Percentiles rank a stretch among this genome's conserved stretches.
These are phyloP conservation scores for Mortierella polycephala DNA, from an alignment of 371 early-diverging fungal genomes.

Conservation along the genomic window DNA sequence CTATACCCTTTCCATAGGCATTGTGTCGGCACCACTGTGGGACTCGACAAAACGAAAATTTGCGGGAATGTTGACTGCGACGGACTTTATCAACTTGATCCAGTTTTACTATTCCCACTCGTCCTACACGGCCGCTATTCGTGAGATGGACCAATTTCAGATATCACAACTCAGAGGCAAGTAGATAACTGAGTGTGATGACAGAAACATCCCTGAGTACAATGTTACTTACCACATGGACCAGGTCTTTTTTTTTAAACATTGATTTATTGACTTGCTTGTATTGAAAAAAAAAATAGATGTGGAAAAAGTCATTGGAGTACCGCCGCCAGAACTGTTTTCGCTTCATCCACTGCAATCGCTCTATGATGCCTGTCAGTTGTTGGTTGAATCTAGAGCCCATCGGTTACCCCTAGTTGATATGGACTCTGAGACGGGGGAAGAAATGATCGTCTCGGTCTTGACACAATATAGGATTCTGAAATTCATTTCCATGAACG, in stretches of 20 bases:
- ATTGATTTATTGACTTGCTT: not conserved
- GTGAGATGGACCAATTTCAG: slow-evolving; percentile 86
- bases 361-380: slow-evolving; percentile 82
- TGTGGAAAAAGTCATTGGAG: slow-evolving; percentile 66
- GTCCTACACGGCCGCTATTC: slow-evolving; percentile 81
- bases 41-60: slow-evolving; percentile 81
- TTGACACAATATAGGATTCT: slow-evolving; percentile 92
- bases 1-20: slow-evolving; percentile 62
- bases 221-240: not conserved
- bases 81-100: slow-evolving; percentile 93
- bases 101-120: slow-evolving; percentile 88
- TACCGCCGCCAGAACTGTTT: slow-evolving; percentile 68
- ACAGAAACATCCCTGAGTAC: not conserved
- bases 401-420: slow-evolving; percentile 93
- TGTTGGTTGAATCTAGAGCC: slow-evolving; percentile 80
- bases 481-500: slow-evolving; percentile 89
- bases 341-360: slow-evolving; percentile 86
- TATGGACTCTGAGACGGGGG: slow-evolving; percentile 73
- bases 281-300: slow-evolving; percentile 24
- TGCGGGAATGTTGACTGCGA: slow-evolving; percentile 93
- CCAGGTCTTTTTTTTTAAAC: slow-evolving; percentile 5
- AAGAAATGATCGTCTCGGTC: slow-evolving; percentile 91
- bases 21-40: slow-evolving; percentile 95
- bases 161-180: slow-evolving; percentile 77
- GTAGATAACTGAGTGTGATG: not conserved